Evolutionary conservation across 2,329 filamentous ascomycete species (phyloP), one percentile per base, ranked within the genome.

Genomic region (Huntiella bhutanensis): DNA sequence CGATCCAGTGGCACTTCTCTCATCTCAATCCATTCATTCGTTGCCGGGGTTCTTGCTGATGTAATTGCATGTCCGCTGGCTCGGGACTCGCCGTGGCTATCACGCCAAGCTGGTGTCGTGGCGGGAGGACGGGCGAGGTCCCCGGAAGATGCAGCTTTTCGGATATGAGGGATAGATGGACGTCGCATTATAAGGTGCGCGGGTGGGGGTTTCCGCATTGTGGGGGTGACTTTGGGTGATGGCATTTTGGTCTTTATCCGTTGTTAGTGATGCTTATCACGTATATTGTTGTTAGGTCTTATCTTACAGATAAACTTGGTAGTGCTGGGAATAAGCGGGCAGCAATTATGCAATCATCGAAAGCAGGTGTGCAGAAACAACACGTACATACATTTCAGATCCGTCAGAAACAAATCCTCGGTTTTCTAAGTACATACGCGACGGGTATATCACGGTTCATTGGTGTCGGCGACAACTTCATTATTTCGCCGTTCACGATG

Each of bases 11-110:
- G 39, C 1, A 41, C 36, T 13, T 39, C 40, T 33, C 46, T 39
- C 41, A 49, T 41, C 40, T 49, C 48, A 15, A 49, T 37, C 48
- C 48, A 49, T 35, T 49, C 43, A 5, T 16, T 13, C 8, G 43
- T 12, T 1, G 17, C 2, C 8, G 40, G 8, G 22, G 38, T 4
- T 40, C 15, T 16, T 17, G 38, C 15, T 16, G 38, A 17, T 11
- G 10, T 11, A 3, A n/a, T 16, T 6, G 16, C 13, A 33, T 43
- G 41, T 7, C 22, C 38, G 10, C 15, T 19, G 8, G 6, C 15
- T 13, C 38, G n/a, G 10, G 22, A 16, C 38, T 40, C 38, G 38
- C 38, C 5, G 8, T 40, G n/a, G 15, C 11, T 13, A 40, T 16
- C 17, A 40, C 16, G 8, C 38, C 38, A 16, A 22, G 38, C 16